Percentiles rank a stretch among this genome's conserved stretches.
These are phyloP conservation scores for Yamadazyma dendronema DNA, from an alignment of 1,139 yeast genomes.

Conservation along the genomic window DNA sequence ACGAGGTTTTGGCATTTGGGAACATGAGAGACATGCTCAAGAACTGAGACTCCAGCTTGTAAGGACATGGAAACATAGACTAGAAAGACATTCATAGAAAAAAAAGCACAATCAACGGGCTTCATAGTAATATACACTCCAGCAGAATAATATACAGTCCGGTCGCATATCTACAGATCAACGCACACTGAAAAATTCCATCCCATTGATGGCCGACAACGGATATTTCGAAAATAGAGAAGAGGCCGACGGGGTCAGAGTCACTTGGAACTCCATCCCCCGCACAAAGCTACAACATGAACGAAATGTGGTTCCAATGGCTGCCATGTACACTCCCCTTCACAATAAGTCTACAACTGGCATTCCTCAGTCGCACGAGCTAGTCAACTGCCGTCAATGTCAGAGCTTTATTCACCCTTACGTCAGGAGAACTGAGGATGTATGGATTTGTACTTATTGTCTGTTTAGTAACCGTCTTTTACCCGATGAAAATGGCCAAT, in stretches of 20 bases:
- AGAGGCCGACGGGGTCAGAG: constrained; percentile 85
- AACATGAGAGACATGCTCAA: constrained; percentile 61
- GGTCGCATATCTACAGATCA: background rate
- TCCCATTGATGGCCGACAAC: constrained; percentile 4
- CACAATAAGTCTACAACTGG: constrained; percentile 47
- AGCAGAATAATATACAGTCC: background rate
- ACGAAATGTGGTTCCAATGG: constrained; percentile 59
- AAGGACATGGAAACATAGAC: background rate
- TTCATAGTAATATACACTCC: too few species aligned
- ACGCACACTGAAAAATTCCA: background rate
- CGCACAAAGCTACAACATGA: constrained; percentile 57
- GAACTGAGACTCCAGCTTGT: too few species aligned
- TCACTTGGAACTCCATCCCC: constrained; percentile 86
- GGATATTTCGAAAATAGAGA: constrained; percentile 72
- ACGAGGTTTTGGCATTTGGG: constrained; percentile 81
- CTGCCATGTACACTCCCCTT: constrained; percentile 66
- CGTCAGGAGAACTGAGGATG: constrained; percentile 35
- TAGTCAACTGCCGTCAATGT: constrained; percentile 55
- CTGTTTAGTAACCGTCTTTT: constrained; percentile 49
- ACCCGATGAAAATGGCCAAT: constrained; percentile 13
- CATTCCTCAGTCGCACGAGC: constrained; percentile 28
- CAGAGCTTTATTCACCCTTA: constrained; percentile 61
- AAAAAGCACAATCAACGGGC: too few species aligned
- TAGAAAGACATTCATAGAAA: too few species aligned
- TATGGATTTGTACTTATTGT: constrained; percentile 70